Base-by-base conservation (phyloP, 495 filamentous ascomycete genomes). In the Aspergillus homomorphus region DNA sequence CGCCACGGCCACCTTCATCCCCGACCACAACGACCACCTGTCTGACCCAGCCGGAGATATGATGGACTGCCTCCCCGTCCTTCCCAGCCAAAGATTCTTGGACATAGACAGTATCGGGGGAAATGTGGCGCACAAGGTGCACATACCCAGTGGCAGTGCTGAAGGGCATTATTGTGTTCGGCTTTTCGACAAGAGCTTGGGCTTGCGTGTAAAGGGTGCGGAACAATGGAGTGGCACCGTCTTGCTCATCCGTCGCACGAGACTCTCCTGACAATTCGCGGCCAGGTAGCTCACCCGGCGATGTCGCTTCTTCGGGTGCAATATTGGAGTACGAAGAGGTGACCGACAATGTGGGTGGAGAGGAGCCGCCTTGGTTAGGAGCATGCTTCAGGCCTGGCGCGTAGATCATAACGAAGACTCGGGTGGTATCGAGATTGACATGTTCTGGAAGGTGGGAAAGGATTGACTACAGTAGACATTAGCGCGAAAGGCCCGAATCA, bases 251-350 rank as follows among this genome's bases (percentile, higher is more conserved):
- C 0, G 64, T 62, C 28, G 71, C 69, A 55, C 73, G 73, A 4
- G 80, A 77, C 10, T 79, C 80, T 16, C 63, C 63, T 8, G 57
- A 77, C 73, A 84, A 43, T 6, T 81, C 77, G 49, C 76, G 84
- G 57, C 82, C 80, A 41, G 77, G 68, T 52, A 88, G 80, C 43
- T 88, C 85, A 41, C 75, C 82, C n/a, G 89, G 82, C 0, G 86
- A 87, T 55, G 82, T 81, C 3, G 84, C 84, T 68, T 91, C 87
- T 60, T 91, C 87, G 43, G 84, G 87, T 41, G 84, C 87, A 56
- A 94, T 92, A 69, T 91, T 91, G 7, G 90, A 93, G 69, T 91
- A 96, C 0, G 92, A 95, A 9, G 91, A 95, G 58, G 87, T 84
- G 56, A 92, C 76, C 15, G 90, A 94, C 41, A 83, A 79, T 28